Percentiles rank a stretch among this genome's conserved stretches.
Conservation (phyloP, 345 rosid species). For the Camelina hispida region DNA sequence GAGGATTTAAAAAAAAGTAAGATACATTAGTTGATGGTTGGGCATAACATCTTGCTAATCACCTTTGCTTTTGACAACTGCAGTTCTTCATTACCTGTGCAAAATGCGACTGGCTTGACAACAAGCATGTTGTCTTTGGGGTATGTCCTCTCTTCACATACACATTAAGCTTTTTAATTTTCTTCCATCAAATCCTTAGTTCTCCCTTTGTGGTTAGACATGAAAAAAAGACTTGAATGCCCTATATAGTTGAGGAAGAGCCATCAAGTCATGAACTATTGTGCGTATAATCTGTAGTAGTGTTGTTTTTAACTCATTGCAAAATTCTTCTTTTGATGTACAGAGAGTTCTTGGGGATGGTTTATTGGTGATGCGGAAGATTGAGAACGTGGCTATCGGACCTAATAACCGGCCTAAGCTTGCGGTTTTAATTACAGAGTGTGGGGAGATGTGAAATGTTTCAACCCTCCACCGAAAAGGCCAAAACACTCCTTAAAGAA, state of each 20-base stretch:
- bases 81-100: constrained; percentile 97
- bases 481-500: neutral
- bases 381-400: constrained; percentile 94
- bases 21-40: constrained; percentile 3
- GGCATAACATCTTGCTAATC: neutral
- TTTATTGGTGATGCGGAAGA: constrained; percentile 80
- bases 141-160: constrained; percentile 53
- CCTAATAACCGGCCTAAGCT: constrained; percentile 93
- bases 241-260: constrained; percentile 2
- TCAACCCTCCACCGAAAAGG: constrained; percentile 9
- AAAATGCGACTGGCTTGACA: constrained; percentile 99
- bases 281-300: neutral
- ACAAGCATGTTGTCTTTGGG: constrained; percentile 97
- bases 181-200: constrained; percentile 9
- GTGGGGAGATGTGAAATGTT: constrained; percentile 82
- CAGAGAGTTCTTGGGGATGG: constrained; percentile 97
- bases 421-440: constrained; percentile 77
- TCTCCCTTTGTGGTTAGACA: constrained; percentile 5
- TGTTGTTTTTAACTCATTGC: constrained; percentile 7
- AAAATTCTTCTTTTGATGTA: constrained; percentile 29
- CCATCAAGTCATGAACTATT: neutral
- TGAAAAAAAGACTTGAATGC: neutral
- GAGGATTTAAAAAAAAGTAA: neutral
- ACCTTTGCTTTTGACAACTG: constrained; percentile 39
- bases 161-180: neutral